Base-by-base conservation (phyloP, 2,329 filamentous ascomycete genomes). In the Aspergillus sp. region DNA sequence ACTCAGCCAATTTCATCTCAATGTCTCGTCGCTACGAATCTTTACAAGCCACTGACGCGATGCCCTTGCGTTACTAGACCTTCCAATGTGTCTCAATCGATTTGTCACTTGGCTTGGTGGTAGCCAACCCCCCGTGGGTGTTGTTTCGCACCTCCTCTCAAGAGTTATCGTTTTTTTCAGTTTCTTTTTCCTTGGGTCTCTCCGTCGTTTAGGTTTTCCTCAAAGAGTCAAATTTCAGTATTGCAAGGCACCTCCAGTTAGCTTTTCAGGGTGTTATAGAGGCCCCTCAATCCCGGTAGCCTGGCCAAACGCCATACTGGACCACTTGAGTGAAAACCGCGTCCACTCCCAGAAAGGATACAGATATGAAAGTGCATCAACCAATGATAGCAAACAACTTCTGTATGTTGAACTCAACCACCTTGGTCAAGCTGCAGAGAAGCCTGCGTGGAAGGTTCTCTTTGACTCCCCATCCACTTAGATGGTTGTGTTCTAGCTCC, bases 371-470 rank as follows among this genome's bases (percentile, higher is more conserved):
- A 44, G 33, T 17, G 6, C 43, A 51, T 45, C 31, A 27, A 41
- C 56, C 45, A 46, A 55, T 51, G 24, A 43, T 41, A 55, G 5
- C 17, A n/a, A 11, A 39, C 39, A 3, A 21, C 11, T 15, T 19
- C 31, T 46, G 31, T 27, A 45, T 50, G 23, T 15, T 19, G 21
- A 14, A 21, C 51, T 58, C 56, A 46, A 58, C 56, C 15, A 21
- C 33, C 24, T 35, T 40, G 12, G 23, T 27, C 17, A 41, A 19
- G 24, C 63, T 71, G 68, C 70, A 73, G 60, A 67, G 70, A 73
- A 73, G 65, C 52, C 58, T 69, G 66, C 65, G 68, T 69, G 61
- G 70, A 73, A 72, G 53, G 15, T 71, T 58, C 56, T 71, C 67
- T 65, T 61, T 67, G 60, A 60, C 17, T 39, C 52, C 52, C 17